phyloP scores from a whole-genome alignment of 2,329 filamentous ascomycete genomes.

The Knoxdaviesia proteae region DNA sequence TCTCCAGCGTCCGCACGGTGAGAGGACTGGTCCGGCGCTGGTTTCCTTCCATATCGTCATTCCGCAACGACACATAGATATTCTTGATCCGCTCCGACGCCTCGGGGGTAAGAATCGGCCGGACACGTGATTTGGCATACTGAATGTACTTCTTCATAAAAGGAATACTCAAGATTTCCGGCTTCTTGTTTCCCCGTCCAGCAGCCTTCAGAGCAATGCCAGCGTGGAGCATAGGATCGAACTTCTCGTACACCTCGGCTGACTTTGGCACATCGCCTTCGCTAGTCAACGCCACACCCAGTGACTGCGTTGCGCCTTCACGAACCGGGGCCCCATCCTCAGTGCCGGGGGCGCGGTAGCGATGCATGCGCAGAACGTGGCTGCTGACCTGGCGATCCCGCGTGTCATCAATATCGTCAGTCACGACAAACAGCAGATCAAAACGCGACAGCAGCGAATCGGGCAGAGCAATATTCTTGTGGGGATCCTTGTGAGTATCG shows the following conservation, averaged over 20 bases:
- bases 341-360: conserved; percentile 76
- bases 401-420: conserved; percentile 91
- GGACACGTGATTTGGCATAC: conserved; percentile 82
- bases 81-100: conserved; percentile 81
- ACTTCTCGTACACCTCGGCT: conserved; percentile 90
- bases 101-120: conserved; percentile 75
- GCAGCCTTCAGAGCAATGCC: conserved; percentile 55
- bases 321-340: conserved; percentile 91
- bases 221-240: conserved; percentile 84
- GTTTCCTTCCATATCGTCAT: conserved; percentile 89
- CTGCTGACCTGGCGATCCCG: conserved; percentile 83
- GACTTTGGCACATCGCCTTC: conserved; percentile 51
- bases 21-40: conserved; percentile 85
- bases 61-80: conserved; percentile 78
- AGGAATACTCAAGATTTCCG: conserved; percentile 81
- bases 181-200: conserved; percentile 54
- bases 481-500: conserved; percentile 93
- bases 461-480: conserved; percentile 93
- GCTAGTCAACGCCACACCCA: conserved; percentile 71
- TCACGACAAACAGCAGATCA: conserved; percentile 92
- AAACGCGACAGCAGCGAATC: conserved; percentile 96
- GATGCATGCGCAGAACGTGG: conserved; percentile 91
- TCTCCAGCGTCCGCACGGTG: conserved; percentile 92
- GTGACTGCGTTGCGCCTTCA: conserved; percentile 63
- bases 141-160: conserved; percentile 99